These are phyloP conservation scores for Lagerstroemia speciosa DNA, from an alignment of 345 rosid genomes.

Conservation along the genomic window DNA sequence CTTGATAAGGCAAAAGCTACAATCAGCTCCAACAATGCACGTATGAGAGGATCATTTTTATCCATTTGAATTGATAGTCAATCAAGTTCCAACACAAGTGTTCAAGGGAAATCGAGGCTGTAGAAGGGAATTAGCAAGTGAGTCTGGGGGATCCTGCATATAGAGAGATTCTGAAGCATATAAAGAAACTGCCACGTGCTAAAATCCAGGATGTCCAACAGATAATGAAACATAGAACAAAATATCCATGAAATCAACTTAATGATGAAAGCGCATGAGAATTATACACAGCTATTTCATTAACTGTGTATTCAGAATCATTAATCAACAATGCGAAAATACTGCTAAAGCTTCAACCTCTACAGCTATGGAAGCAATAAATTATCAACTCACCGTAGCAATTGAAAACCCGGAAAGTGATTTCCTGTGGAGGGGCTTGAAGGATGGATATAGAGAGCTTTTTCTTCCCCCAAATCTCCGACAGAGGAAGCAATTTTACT, in stretches of 20 bases:
- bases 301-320: too few species aligned
- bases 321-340: too few species aligned
- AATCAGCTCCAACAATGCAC: constrained; percentile 94
- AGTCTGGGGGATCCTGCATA: constrained; percentile 85
- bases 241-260: background rate
- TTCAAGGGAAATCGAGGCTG: constrained; percentile 95
- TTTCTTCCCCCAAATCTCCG: too few species aligned
- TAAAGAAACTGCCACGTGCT: background rate
- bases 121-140: constrained; percentile 88
- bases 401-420: too few species aligned
- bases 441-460: too few species aligned
- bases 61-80: constrained; percentile 80
- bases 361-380: too few species aligned
- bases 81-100: constrained; percentile 92
- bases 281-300: too few species aligned
- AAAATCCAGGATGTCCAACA: background rate
- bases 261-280: too few species aligned
- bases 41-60: constrained; percentile 72
- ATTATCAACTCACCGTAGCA: too few species aligned
- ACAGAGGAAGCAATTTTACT: too few species aligned
- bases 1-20: constrained; percentile 87
- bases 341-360: too few species aligned
- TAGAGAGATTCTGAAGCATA: constrained; percentile 5
- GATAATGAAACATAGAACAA: background rate
- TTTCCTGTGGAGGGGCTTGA: too few species aligned